Evolutionary conservation across 2,329 filamentous ascomycete genomes (phyloP), one percentile per base, ranked within the genome.

Genomic region (Xylariaceae sp.): DNA sequence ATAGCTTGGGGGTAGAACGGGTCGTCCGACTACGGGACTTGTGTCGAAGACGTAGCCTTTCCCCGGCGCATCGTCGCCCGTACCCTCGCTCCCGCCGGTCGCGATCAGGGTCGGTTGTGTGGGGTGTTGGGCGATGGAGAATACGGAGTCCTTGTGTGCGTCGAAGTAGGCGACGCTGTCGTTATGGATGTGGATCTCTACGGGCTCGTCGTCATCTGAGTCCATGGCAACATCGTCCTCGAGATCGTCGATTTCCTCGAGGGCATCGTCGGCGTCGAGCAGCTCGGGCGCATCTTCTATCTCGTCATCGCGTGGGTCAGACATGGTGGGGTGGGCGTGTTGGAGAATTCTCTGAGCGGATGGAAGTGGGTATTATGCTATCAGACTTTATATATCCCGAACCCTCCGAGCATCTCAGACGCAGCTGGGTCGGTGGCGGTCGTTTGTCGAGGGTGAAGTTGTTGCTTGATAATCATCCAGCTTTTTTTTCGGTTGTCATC

Each of bases 161-260:
- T 97, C 94, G 68, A 97, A 96, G 76, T 95, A 92, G 56, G 90
- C 92, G 61, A 86, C 79, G 61, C 90, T 95, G 78, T 99, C 92
- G 77, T 97, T 99, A 59, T 94, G 84, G 6, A 97, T 79, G 40
- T 83, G 74, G 40, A 96, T 84, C 70, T 94, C 89, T 63, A 85
- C 80, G 26, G 80, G 81, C 42, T 78, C 79, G 29, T 88, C 86
- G 50, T 88, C 86, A 51, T 81, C 82, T 3, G 84, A 88, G 66
- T 92, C 89, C 89, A 96, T 95, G 41, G 82, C 82, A 50, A 89
- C 79, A 68, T 95, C 88, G 47, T 81, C 85, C 56, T 84, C 85
- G 32, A 65, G 61, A 32, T 71, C 70, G 1, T 81, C 75, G 41
- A 76, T 68, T 70, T 94, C 85, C 73, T 95, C 90, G 26, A 83